Percentiles rank a stretch among this genome's conserved stretches.
These are phyloP conservation scores for Acanthamoeba lugdunensis DNA, from an alignment of 208 protist species.

Conservation along the genomic window DNA sequence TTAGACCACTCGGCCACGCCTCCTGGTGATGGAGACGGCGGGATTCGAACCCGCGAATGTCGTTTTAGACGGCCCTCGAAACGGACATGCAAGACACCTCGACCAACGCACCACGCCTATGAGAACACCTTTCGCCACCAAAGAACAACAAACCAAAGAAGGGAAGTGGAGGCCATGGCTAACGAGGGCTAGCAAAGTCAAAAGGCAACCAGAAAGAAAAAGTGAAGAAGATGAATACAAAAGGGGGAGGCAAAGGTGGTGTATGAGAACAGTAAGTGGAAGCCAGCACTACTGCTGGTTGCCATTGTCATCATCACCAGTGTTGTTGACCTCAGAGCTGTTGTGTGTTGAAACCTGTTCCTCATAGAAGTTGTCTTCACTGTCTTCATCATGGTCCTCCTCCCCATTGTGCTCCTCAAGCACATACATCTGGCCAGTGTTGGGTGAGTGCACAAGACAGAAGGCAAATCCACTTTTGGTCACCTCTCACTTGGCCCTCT, in stretches of 20 bases:
- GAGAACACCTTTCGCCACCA: too few relatives aligned
- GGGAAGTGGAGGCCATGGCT: too few relatives aligned
- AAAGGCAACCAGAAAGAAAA: too few relatives aligned
- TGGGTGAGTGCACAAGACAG: neutral
- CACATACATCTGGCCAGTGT: neutral
- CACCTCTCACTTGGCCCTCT: neutral
- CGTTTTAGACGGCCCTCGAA: neutral
- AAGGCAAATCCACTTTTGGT: neutral
- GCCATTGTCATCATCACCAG: too few relatives aligned
- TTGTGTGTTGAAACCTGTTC: neutral
- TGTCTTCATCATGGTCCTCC: neutral
- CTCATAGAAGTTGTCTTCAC: neutral
- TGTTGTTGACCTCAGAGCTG: too few relatives aligned
- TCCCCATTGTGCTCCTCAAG: neutral
- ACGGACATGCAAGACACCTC: neutral
- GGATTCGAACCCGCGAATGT: neutral
- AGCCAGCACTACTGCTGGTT: too few relatives aligned
- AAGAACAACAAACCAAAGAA: too few relatives aligned
- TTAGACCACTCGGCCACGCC: neutral
- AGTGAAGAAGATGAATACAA: too few relatives aligned
- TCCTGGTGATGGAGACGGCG: neutral
- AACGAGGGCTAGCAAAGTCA: too few relatives aligned
- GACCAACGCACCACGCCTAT: neutral
- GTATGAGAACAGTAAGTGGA: too few relatives aligned
- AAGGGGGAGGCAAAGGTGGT: too few relatives aligned